These are phyloP conservation scores for Arthrobotrys conoides DNA, from an alignment of 2,329 filamentous ascomycete genomes.

Conservation along the genomic window DNA sequence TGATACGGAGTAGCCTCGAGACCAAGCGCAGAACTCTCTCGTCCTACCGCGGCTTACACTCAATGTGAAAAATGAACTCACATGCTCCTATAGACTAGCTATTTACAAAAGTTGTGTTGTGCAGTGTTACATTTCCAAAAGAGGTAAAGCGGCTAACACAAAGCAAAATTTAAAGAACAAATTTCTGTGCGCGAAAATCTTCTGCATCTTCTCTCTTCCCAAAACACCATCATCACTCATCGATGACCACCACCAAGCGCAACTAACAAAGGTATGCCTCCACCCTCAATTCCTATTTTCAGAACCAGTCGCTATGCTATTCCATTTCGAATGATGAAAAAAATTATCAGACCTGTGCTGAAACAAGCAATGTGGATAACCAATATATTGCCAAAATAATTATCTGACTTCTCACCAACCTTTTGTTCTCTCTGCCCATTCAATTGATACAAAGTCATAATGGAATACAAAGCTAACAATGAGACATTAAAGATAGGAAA, in stretches of 20 bases:
- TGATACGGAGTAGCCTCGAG: not conserved
- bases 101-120: conserved; percentile 21
- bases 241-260: not conserved
- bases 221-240: not conserved
- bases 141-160: conserved; percentile 5
- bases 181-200: conserved; percentile 11
- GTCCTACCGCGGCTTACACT: not conserved
- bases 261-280: conserved; percentile 23
- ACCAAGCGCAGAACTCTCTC: not conserved
- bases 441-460: not conserved
- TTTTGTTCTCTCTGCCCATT: not conserved
- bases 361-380: conserved; percentile 60
- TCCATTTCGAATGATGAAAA: conserved; percentile 55
- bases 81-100: not conserved
- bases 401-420: conserved; percentile 50
- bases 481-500: conserved; percentile 21
- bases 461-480: conserved; percentile 36
- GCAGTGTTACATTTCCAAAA: conserved; percentile 13
- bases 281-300: not conserved
- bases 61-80: not conserved
- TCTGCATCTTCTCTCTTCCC: not conserved
- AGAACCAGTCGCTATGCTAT: not conserved
- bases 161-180: conserved; percentile 25
- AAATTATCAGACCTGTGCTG: conserved; percentile 60
- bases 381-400: conserved; percentile 59